Conservation (phyloP, 148 eudicot genomes). For the Camellia granthamiana region DNA sequence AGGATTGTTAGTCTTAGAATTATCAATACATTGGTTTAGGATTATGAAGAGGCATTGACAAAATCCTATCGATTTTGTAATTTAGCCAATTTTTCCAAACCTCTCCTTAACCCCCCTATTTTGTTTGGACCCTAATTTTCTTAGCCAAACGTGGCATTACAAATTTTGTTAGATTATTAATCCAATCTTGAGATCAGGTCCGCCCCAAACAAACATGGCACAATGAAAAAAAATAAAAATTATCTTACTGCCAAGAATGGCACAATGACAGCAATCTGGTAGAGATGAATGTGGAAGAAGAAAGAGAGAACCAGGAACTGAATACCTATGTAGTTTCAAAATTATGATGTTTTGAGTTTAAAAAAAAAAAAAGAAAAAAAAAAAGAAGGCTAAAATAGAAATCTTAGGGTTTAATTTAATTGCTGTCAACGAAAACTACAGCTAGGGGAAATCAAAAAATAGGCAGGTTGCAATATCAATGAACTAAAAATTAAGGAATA, state of each 20-base stretch:
- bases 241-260: not conserved
- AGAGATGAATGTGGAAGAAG: not conserved
- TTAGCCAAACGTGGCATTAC: no score
- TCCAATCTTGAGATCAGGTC: no score
- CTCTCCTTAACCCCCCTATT: no score
- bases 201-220: no score
- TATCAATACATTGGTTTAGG: no score
- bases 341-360: not conserved
- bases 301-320: not conserved
- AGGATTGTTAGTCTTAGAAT: no score
- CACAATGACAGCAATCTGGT: not conserved
- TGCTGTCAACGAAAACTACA: not conserved
- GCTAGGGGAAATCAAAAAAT: not conserved
- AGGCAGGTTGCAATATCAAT: not conserved
- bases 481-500: not conserved
- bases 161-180: no score
- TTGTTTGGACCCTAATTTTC: no score
- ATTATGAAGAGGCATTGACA: no score
- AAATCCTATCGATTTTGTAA: no score
- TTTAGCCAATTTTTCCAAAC: no score
- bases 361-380: no score
- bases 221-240: not conserved
- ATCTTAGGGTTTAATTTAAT: not conserved
- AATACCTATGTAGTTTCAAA: not conserved
- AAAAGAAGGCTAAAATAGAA: not conserved